Evolutionary conservation across 139 green algal genomes (phyloP).

Genomic region (Micractinium conductrix): DNA sequence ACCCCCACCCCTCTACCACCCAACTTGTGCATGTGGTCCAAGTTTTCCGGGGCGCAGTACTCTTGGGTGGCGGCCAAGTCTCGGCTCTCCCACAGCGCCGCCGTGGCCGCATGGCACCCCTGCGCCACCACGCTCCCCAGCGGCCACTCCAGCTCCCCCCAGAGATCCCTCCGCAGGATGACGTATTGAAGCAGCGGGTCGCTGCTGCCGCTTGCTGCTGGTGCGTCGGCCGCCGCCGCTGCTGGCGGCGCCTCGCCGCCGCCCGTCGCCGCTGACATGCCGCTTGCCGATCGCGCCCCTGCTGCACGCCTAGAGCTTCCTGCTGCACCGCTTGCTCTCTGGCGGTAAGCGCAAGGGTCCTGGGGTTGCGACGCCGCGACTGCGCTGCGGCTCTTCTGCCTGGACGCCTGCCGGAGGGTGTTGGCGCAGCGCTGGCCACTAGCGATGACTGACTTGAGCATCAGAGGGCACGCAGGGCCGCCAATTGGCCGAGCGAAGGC

Average conservation of each 20-base stretch:
- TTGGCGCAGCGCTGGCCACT: no score
- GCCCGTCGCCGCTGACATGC: conserved; percentile 3
- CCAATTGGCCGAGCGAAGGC: no score
- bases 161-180: conserved; percentile 92
- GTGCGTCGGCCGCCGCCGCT: not conserved
- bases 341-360: no score
- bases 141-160: conserved; percentile 82
- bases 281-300: no score
- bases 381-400: no score
- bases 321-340: no score
- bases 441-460: not conserved
- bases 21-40: conserved; percentile 97
- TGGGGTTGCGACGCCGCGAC: no score
- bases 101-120: conserved; percentile 87
- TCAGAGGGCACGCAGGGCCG: no score
- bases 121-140: conserved; percentile 95
- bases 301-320: not conserved
- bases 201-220: not conserved
- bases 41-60: conserved; percentile 75
- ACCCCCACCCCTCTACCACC: not conserved
- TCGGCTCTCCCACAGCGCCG: conserved; percentile 80
- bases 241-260: not conserved
- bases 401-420: no score
- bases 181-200: conserved; percentile 89
- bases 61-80: conserved; percentile 55